Evolutionary conservation across 805 yeast species (phyloP).

Genomic region (Schwanniomyces vanrijiae): DNA sequence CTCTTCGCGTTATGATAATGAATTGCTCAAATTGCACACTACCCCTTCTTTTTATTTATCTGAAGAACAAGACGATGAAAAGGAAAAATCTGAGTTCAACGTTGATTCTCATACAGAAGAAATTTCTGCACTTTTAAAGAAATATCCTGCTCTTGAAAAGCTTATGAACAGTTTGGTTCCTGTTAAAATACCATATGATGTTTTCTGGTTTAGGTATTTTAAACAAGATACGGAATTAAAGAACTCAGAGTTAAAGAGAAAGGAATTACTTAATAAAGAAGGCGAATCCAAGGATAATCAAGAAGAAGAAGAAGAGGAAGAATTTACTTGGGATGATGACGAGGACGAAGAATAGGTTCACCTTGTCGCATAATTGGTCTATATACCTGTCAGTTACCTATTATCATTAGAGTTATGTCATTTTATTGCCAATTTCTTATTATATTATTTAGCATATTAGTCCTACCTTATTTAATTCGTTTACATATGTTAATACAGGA

Average conservation of each 20-base stretch:
- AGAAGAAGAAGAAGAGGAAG: constrained; percentile 41
- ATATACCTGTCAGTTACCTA: too few species aligned
- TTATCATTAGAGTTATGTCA: too few species aligned
- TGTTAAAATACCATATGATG: constrained; percentile 50
- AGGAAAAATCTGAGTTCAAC: constrained; percentile 30
- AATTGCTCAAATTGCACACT: constrained; percentile 40
- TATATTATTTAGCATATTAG: too few species aligned
- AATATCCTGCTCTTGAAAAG: constrained; percentile 47
- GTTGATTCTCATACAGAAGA: constrained; percentile 51
- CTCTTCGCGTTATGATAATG: constrained; percentile 38
- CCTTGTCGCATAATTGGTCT: neutral
- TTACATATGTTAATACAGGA: too few species aligned
- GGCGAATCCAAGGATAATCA: constrained; percentile 11
- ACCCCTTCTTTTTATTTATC: constrained; percentile 19
- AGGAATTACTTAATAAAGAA: constrained; percentile 50
- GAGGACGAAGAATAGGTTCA: constrained; percentile 19
- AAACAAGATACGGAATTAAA: constrained; percentile 51
- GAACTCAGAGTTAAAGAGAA: constrained; percentile 65
- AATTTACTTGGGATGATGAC: constrained; percentile 51
- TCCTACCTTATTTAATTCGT: too few species aligned
- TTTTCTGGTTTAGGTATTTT: constrained; percentile 78
- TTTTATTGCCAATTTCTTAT: too few species aligned
- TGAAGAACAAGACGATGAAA: constrained; percentile 13
- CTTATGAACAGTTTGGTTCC: constrained; percentile 71
- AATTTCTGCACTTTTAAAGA: constrained; percentile 46